phyloP scores from a whole-genome alignment of 495 filamentous ascomycete species.

The Daldinia loculata region DNA sequence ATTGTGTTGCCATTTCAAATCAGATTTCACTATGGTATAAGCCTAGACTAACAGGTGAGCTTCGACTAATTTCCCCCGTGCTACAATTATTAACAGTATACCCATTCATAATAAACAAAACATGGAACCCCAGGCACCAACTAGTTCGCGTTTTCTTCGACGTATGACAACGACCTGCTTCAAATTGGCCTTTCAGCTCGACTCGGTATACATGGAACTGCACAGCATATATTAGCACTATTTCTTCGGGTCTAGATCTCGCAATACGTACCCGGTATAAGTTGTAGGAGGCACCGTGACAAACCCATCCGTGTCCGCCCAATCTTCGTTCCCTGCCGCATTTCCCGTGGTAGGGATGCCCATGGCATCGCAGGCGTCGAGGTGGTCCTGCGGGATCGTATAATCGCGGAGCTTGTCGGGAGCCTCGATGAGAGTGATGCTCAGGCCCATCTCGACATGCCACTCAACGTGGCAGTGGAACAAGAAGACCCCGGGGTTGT shows the following conservation, averaged over 20 bases:
- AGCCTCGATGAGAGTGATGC: constrained; percentile 74
- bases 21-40: neutral
- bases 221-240: constrained; percentile 9
- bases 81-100: neutral
- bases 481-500: constrained; percentile 81
- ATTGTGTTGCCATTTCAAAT: neutral
- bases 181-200: constrained; percentile 5
- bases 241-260: neutral
- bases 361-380: constrained; percentile 63
- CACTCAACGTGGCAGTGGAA: constrained; percentile 88
- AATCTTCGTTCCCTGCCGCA: constrained; percentile 75
- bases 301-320: constrained; percentile 67
- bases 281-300: constrained; percentile 50
- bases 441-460: constrained; percentile 78
- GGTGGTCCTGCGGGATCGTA: constrained; percentile 69
- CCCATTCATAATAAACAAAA: neutral
- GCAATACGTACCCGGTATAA: constrained; percentile 52
- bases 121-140: neutral
- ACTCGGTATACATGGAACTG: constrained; percentile 31
- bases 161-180: neutral
- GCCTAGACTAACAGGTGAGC: neutral
- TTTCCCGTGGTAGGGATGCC: constrained; percentile 69
- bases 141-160: too few species aligned
- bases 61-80: neutral
- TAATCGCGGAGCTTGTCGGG: constrained; percentile 67